Conservation (phyloP, 805 yeast genomes). For the Metschnikowia amazonensis region DNA sequence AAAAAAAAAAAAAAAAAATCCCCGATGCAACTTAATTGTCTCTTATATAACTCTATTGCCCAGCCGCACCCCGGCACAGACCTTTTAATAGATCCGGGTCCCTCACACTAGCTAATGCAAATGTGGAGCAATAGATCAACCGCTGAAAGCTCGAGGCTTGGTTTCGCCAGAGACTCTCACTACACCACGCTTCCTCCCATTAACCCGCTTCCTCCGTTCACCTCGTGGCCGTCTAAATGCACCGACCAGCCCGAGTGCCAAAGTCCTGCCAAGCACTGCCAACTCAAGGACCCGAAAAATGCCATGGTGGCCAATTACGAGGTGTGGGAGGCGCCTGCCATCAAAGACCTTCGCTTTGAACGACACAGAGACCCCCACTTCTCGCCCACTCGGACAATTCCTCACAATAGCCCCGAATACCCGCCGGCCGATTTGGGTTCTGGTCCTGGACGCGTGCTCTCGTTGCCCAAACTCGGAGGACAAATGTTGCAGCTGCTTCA, state of each 20-base stretch:
- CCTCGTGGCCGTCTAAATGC: not conserved
- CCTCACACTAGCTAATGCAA: not conserved
- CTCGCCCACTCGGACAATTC: not conserved
- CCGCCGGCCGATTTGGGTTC: not conserved
- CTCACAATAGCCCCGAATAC: not conserved
- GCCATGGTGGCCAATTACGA: not conserved
- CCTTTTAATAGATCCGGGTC: not conserved
- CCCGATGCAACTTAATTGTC: conserved; percentile 1
- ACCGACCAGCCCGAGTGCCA: not conserved
- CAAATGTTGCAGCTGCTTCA: not conserved
- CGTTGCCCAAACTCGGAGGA: not conserved
- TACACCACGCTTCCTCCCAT: not conserved
- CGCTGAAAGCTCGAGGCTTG: conserved; percentile 1
- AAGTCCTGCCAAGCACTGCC: not conserved
- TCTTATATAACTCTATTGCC: conserved; percentile 3
- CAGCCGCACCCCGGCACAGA: not conserved
- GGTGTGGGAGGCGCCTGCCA: conserved; percentile 1
- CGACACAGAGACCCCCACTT: not conserved
- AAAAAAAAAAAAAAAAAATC: not conserved
- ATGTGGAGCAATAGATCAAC: conserved; percentile 1
- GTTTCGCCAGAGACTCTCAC: not conserved
- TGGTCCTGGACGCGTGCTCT: not conserved
- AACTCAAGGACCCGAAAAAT: not conserved
- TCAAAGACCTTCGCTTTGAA: not conserved
- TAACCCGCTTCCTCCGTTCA: not conserved